A percentile compares a stretch with the other conserved stretches of the same genome.
These are phyloP conservation scores for Dactylonectria estremocensis DNA, from an alignment of 2,329 filamentous ascomycete species.

Conservation along the genomic window DNA sequence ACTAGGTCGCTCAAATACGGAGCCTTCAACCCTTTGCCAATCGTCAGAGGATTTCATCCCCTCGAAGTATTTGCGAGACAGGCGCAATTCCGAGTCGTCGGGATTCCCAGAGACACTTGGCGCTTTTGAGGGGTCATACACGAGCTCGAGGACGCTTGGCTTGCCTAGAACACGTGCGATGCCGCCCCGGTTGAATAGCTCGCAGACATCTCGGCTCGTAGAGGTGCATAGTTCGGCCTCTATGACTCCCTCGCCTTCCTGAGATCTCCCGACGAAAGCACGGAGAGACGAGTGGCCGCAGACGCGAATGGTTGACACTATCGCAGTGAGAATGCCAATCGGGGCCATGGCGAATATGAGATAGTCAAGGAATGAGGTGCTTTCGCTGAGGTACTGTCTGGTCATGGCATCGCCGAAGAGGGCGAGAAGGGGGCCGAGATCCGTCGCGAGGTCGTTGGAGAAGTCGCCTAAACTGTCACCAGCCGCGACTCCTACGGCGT, in stretches of 20 bases:
- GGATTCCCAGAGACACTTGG: background rate
- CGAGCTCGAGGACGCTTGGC: constrained; percentile 52
- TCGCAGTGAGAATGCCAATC: constrained; percentile 57
- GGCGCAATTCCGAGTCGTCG: background rate
- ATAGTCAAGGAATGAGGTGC: constrained; percentile 48
- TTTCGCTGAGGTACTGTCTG: constrained; percentile 57
- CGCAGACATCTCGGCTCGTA: constrained; percentile 57
- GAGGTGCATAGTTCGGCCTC: constrained; percentile 60
- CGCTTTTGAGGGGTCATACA: constrained; percentile 32
- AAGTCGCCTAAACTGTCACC: background rate
- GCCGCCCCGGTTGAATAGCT: constrained; percentile 54
- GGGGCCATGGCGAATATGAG: constrained; percentile 55
- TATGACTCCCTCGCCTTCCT: constrained; percentile 51
- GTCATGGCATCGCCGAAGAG: constrained; percentile 58
- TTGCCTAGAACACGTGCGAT: constrained; percentile 53
- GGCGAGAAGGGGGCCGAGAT: constrained; percentile 53
- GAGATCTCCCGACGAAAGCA: constrained; percentile 57
- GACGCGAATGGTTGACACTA: constrained; percentile 52
- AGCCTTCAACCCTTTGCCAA: constrained; percentile 4
- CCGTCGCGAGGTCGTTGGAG: constrained; percentile 45
- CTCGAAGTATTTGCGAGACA: constrained; percentile 8
- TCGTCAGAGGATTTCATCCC: background rate
- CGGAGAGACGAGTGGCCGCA: constrained; percentile 50
- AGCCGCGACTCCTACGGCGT: background rate
- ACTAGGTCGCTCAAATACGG: background rate